A percentile compares a stretch with the other conserved stretches of the same genome.
These are phyloP conservation scores for Ramalina intermedia DNA, from an alignment of 495 filamentous ascomycete species.

Conservation along the genomic window DNA sequence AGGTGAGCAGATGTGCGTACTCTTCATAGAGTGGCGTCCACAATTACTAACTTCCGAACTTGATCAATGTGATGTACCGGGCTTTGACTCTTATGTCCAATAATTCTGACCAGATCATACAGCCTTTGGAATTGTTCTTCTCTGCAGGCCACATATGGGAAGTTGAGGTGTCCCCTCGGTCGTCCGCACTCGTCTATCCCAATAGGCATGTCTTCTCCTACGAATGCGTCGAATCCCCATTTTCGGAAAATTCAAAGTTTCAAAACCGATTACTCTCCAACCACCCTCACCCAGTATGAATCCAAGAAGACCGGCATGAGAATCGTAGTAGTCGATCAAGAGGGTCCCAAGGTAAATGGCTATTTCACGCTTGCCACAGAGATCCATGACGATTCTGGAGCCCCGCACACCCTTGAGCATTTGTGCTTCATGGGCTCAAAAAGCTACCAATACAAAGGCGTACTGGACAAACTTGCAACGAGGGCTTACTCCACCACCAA, in stretches of 20 bases:
- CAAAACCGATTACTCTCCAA: conserved; percentile 73
- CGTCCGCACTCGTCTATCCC: too few species aligned
- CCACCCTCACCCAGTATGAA: conserved; percentile 75
- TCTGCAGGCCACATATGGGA: too few species aligned
- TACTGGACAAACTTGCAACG: conserved; percentile 85
- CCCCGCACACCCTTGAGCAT: conserved; percentile 93
- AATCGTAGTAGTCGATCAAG: conserved; percentile 76
- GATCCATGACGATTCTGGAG: conserved; percentile 90
- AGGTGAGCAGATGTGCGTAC: too few species aligned
- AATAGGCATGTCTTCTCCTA: too few species aligned
- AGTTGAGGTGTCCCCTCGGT: too few species aligned
- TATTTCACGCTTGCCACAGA: conserved; percentile 95
- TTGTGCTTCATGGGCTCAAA: conserved; percentile 96
- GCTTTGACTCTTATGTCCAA: too few species aligned
- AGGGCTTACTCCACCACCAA: conserved; percentile 89
- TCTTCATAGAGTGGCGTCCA: too few species aligned
- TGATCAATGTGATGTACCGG: too few species aligned
- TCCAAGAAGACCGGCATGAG: conserved; percentile 84
- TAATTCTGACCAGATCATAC: too few species aligned
- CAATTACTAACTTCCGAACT: too few species aligned
- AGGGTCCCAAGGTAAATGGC: conserved; percentile 85
- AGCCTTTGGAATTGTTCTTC: too few species aligned
- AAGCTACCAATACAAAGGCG: conserved; percentile 83
- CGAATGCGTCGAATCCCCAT: conserved; percentile 19
- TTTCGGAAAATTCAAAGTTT: conserved; percentile 81